Conservation (phyloP, 2,329 filamentous ascomycete genomes). For the Boeremia lycopersici region DNA sequence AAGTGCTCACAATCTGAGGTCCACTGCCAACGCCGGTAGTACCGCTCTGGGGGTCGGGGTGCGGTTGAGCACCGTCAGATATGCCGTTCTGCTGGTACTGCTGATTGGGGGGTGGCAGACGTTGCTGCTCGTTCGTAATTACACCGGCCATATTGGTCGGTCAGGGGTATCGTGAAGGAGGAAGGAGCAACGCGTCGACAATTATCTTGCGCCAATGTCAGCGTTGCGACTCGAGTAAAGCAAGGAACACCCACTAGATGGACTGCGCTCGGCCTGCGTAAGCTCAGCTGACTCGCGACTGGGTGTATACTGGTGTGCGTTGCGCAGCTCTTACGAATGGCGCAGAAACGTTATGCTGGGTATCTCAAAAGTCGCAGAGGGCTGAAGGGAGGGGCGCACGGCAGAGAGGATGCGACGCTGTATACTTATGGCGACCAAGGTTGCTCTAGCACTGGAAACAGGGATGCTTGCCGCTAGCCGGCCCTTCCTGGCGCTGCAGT, state of each 20-base stretch:
- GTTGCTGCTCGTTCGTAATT: constrained; percentile 14
- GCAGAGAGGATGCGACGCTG: constrained; percentile 1
- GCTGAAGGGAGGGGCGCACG: background rate
- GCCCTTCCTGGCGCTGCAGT: constrained; percentile 6
- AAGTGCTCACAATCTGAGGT: constrained; percentile 52
- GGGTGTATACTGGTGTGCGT: background rate
- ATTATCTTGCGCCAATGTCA: constrained; percentile 17
- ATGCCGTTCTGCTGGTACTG: background rate
- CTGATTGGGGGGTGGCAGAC: background rate
- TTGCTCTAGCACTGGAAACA: constrained; percentile 5
- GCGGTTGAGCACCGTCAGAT: constrained; percentile 1
- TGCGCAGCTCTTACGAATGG: background rate
- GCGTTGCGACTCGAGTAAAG: constrained; percentile 10
- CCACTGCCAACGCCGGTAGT: constrained; percentile 49
- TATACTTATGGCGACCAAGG: constrained; percentile 5
- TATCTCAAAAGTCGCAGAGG: background rate
- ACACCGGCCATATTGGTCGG: constrained; percentile 6
- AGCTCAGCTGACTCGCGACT: constrained; percentile 11
- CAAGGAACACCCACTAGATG: constrained; percentile 19
- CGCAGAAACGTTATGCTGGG: background rate
- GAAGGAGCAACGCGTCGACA: constrained; percentile 5
- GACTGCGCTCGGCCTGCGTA: constrained; percentile 20
- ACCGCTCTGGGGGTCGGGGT: constrained; percentile 32
- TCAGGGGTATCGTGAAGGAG: background rate
- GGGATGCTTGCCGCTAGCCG: constrained; percentile 16